These are phyloP conservation scores for Crepidotus variabilis DNA, from an alignment of 768 basidiomycete genomes.

Conservation along the genomic window DNA sequence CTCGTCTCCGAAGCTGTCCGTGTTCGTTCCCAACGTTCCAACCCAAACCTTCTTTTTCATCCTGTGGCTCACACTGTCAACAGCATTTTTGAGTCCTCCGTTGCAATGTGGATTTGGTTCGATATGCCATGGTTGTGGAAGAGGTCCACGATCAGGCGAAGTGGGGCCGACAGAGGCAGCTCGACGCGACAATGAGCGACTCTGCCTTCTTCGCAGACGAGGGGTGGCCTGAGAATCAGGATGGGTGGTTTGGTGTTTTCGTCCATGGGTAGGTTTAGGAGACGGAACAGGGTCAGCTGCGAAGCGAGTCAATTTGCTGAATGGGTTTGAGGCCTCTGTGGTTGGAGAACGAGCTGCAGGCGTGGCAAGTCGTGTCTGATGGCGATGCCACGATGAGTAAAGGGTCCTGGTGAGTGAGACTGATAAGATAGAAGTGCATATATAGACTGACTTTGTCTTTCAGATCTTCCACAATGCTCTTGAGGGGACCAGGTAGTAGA, in stretches of 20 bases:
- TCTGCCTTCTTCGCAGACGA: conserved; percentile 45
- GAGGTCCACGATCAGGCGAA: conserved; percentile 5
- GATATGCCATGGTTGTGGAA: conserved; percentile 37
- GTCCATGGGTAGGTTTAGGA: conserved; percentile 11
- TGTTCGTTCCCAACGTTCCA: conserved; percentile 71
- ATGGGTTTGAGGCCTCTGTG: conserved; percentile 52
- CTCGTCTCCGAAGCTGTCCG: conserved; percentile 58
- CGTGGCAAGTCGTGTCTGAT: conserved; percentile 32
- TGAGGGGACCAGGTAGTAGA: conserved; percentile 37
- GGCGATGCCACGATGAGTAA: conserved; percentile 12
- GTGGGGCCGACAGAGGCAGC: conserved; percentile 20
- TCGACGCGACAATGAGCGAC: conserved; percentile 51
- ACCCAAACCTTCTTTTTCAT: conserved; percentile 52
- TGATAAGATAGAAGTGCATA: neutral
- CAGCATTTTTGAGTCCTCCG: conserved; percentile 80
- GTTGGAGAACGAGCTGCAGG: conserved; percentile 34
- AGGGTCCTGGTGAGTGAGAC: conserved; percentile 7
- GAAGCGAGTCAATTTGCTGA: conserved; percentile 43
- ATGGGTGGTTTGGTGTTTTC: conserved; percentile 51
- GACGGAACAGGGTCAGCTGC: conserved; percentile 21
- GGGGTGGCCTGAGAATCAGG: conserved; percentile 30
- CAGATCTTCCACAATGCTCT: conserved; percentile 79
- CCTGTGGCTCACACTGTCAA: conserved; percentile 62
- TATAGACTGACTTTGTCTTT: conserved; percentile 50
- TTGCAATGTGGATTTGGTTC: conserved; percentile 71